Evolutionary conservation across 169 alveolate genomes (phyloP).

Genomic region (Toxoplasma gondii): DNA sequence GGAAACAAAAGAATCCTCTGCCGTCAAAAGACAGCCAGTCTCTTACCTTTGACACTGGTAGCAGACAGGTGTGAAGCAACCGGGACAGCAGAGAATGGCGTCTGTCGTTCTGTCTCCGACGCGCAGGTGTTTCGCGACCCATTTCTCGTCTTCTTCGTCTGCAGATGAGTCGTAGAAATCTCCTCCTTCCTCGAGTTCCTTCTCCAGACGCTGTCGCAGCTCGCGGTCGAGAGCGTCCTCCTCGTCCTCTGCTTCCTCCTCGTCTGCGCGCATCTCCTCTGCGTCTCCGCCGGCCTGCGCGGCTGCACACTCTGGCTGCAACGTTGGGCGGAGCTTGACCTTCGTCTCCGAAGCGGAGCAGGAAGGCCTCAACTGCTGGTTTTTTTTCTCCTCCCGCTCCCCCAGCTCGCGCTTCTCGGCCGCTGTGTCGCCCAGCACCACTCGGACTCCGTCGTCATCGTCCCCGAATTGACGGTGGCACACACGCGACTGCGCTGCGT

Average conservation of each 20-base stretch:
- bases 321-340: not conserved
- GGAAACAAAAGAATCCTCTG: no score
- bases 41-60: conserved; percentile 63
- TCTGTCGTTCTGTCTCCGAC: conserved; percentile 51
- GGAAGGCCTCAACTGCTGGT: not conserved
- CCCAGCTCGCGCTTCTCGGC: not conserved
- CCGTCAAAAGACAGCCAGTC: no score
- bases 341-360: not conserved
- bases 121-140: conserved; percentile 28
- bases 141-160: conserved; percentile 33
- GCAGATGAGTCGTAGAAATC: conserved; percentile 19
- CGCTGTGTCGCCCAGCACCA: no score
- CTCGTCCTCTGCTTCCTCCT: conserved; percentile 1
- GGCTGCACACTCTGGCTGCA: not conserved
- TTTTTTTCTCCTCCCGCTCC: not conserved
- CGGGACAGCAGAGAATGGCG: conserved; percentile 64
- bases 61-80: conserved; percentile 66
- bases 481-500: no score
- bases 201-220: not conserved
- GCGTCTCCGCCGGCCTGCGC: no score
- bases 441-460: no score
- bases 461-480: no score
- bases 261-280: not conserved
- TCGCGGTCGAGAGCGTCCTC: not conserved
- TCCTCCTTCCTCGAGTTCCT: conserved; percentile 9